Evolutionary conservation across 148 eudicot species (phyloP).

Genomic region (Arbutus unedo): DNA sequence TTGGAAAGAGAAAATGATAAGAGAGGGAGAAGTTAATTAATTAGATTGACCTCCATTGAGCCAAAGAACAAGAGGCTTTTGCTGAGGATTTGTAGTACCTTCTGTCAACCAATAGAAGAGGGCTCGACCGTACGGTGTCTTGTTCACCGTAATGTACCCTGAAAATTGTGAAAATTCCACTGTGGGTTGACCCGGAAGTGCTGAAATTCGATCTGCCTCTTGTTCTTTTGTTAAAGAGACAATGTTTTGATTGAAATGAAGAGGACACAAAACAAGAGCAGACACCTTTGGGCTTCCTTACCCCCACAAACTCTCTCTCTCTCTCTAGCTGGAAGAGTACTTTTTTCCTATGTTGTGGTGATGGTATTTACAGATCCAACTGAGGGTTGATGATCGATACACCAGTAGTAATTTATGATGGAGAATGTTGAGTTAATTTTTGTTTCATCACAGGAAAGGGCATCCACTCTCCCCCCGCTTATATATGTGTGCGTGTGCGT

Average conservation of each 20-base stretch:
- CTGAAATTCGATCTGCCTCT: constrained; percentile 35
- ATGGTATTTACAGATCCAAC: no score
- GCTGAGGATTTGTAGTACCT: constrained; percentile 25
- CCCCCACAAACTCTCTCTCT: constrained; percentile 12
- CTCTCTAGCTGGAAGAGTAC: neutral
- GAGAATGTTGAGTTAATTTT: no score
- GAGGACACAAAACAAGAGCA: constrained; percentile 3
- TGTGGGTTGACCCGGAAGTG: constrained; percentile 48
- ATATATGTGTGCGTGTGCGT: no score
- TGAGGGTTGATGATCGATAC: no score
- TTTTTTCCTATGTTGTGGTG: neutral
- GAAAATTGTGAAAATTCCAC: constrained; percentile 46
- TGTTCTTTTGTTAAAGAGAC: constrained; percentile 24
- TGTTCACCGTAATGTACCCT: constrained; percentile 45
- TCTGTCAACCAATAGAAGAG: constrained; percentile 53
- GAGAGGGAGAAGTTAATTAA: no score
- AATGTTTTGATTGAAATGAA: neutral
- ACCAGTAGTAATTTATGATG: no score
- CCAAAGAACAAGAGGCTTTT: constrained; percentile 54
- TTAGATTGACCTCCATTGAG: constrained; percentile 58
- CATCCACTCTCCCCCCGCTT: no score
- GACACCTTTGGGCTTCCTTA: constrained; percentile 11
- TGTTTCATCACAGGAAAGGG: no score
- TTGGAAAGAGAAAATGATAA: no score
- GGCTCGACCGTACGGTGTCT: constrained; percentile 43